Base-by-base conservation (phyloP, 2,329 filamentous ascomycete genomes). In the Grosmannia clavigera region DNA sequence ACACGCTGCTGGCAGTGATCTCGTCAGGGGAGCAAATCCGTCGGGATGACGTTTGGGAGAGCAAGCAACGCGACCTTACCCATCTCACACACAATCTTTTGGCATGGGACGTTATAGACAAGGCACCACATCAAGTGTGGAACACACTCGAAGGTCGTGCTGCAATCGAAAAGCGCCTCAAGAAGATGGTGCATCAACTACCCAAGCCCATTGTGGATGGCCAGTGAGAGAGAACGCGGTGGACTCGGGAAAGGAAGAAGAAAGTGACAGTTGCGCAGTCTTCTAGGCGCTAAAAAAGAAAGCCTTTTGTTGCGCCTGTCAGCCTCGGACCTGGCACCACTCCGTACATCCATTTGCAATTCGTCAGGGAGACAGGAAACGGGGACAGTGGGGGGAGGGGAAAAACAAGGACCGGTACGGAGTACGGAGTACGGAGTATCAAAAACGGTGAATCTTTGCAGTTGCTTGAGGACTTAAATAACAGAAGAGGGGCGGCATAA, bases 41-140 rank as follows among this genome's bases (percentile, higher is more conserved):
- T 61, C 78, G 73, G 56, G 85, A 88, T 69, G 75, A 77, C 55
- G 79, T 82, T 60, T 99, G 94, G 94, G 86, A 88, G 70, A 76
- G 81, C 64, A 91, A 90, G 71, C 94, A 99, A 76, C 80, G 88
- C 66, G 92, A 96, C 68, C 73, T 96, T 63, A 91, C 86, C 9
- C 83, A 81, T 61, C 76, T 97, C 65, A 96, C 92, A 0, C 79
- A 86, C 58, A 90, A 91, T 55, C 75, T 97, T 58, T 72, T 88
- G 61, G 77, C 81, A 48, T 99, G 92, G 92, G 90, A 96, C 71
- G 82, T 96, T 58, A 90, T 96, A 12, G 83, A 88, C 61, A 82
- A 86, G 63, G 91, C 92, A 3, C 88, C 91, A 5, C 90, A 95
- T 70, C 82, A 92, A 70, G 86, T 97, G 0, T 99, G 94, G 94